Percentiles rank a stretch among this genome's conserved stretches.
phyloP scores from a whole-genome alignment of 805 yeast species.

The Grigorovia yakushimaensis region DNA sequence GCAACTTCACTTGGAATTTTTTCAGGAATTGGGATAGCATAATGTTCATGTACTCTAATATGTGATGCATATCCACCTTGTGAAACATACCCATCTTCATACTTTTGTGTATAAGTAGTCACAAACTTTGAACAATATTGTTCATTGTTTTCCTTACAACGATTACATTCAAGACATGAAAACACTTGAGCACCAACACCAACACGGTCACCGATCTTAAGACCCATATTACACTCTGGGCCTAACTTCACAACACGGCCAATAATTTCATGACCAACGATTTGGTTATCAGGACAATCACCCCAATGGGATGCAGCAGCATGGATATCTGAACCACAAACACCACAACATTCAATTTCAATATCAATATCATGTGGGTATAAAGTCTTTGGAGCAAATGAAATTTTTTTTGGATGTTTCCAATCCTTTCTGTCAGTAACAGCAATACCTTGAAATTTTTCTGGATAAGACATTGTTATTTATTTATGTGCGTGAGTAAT shows the following conservation, averaged over 20 bases:
- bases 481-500: no score
- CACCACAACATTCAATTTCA: slow-evolving; percentile 51
- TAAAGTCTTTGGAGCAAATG: slow-evolving; percentile 40
- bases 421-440: slow-evolving; percentile 43
- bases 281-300: slow-evolving; percentile 22
- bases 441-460: no score
- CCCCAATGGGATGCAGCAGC: slow-evolving; percentile 19
- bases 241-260: slow-evolving; percentile 57
- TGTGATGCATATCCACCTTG: no score
- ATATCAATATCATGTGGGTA: slow-evolving; percentile 41
- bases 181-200: no score
- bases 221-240: slow-evolving; percentile 34
- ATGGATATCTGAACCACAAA: slow-evolving; percentile 51
- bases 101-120: no score
- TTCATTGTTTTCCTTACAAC: slow-evolving; percentile 48
- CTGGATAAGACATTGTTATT: no score
- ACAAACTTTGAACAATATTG: no score
- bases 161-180: slow-evolving; percentile 51
- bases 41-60: no score
- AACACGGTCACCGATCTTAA: slow-evolving; percentile 65
- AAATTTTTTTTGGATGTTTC: slow-evolving; percentile 43
- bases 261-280: slow-evolving; percentile 61
- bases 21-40: no score
- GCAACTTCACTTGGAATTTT: no score
- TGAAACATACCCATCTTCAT: no score